Base-by-base conservation (phyloP, 306 rosid genomes). In the Rosa lucieae region DNA sequence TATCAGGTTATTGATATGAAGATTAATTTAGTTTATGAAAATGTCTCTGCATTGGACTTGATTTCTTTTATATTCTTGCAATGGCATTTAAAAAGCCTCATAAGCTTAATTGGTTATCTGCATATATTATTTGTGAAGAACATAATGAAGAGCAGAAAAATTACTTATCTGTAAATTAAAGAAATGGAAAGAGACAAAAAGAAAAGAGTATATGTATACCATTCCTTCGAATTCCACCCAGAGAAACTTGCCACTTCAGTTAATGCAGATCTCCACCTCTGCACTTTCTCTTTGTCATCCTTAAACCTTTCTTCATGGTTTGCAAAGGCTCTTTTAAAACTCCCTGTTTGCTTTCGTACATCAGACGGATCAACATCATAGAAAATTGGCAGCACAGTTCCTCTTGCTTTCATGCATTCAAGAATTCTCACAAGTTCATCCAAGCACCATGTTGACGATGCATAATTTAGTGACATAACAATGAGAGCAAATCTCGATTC, bases 381-480 rank as follows among this genome's bases (percentile, higher is more conserved):
- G 46, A 77, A 67, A 77, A 77, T 26, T 39, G 32, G 74, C 2
- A 68, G 68, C 42, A 67, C 67, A 1, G 29, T 1, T 40, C 2
- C 68, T 0, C 43, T 52, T 1, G 32, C 49, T 1, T 52, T 53
- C 68, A 40, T 78, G 46, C 29, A 68, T 0, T 78, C 13, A 32
- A 78, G 55, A 55, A 78, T 68, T 40, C 35, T 67, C 5, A 49
- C 56, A 37, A 78, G 3, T 32, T 67, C 75, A 29, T 46, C 44
- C 81, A 78, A 78, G 75, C 81, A 78, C 81, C 81, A 78, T 6
- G 55, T 67, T 14, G 81, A 78, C 10, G 70, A 32, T 3, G 81
- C 55, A 23, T 78, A 78, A 21, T 18, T 42, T 21, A 21, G 1
- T 11, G 81, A 78, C 8, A 78, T 67, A 49, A 78, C 21, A 53